These are phyloP conservation scores for Moniliophthora roreri DNA, from an alignment of 1,284 basidiomycete genomes.

Conservation along the genomic window DNA sequence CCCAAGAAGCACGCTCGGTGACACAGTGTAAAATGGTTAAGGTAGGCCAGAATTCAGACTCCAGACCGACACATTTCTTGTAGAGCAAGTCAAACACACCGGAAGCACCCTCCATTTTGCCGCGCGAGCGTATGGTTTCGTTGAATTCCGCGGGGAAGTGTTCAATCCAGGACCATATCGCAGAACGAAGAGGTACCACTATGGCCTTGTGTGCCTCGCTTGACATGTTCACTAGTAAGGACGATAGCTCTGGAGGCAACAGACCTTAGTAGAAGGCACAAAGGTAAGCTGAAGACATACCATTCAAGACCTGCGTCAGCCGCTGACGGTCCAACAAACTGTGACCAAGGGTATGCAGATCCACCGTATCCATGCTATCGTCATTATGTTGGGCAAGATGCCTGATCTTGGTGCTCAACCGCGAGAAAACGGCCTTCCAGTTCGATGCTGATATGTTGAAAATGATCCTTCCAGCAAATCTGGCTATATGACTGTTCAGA, in stretches of 20 bases:
- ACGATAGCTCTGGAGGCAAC: slow-evolving; percentile 65
- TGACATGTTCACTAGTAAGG: slow-evolving; percentile 83
- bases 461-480: slow-evolving; percentile 77
- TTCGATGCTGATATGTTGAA: slow-evolving; percentile 91
- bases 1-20: slow-evolving; percentile 69
- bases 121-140: slow-evolving; percentile 62
- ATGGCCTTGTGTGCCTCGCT: slow-evolving; percentile 74
- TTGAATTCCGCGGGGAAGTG: slow-evolving; percentile 82
- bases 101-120: slow-evolving; percentile 75
- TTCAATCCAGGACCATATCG: slow-evolving; percentile 93
- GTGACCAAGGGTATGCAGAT: slow-evolving; percentile 74
- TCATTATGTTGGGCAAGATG: slow-evolving; percentile 50
- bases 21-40: slow-evolving; percentile 78
- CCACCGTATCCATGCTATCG: slow-evolving; percentile 58
- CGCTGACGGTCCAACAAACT: slow-evolving; percentile 67
- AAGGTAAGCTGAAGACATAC: slow-evolving; percentile 32
- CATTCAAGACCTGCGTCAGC: slow-evolving; percentile 66
- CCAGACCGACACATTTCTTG: slow-evolving; percentile 55
- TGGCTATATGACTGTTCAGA: slow-evolving; percentile 62
- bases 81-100: slow-evolving; percentile 82
- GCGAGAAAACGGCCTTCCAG: slow-evolving; percentile 79
- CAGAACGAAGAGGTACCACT: slow-evolving; percentile 73
- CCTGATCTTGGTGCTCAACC: slow-evolving; percentile 74
- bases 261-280: background rate
- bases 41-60: slow-evolving; percentile 73